A percentile compares a stretch with the other conserved stretches of the same genome.
These are phyloP conservation scores for Sordariomycetes sp. DNA, from an alignment of 2,329 filamentous ascomycete genomes.

Conservation along the genomic window DNA sequence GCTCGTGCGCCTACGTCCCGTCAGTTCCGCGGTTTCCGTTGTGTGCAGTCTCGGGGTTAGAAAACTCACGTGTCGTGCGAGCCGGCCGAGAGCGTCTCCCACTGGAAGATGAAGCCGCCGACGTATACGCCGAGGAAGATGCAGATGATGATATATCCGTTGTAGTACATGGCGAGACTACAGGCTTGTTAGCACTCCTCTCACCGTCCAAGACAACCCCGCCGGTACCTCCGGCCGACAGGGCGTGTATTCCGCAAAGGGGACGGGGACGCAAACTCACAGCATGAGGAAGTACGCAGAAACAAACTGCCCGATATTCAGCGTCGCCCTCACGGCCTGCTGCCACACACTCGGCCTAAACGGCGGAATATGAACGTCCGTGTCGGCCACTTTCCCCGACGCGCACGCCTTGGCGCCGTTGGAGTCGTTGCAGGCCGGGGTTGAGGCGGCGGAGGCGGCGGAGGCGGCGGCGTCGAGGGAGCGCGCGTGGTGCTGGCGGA, in stretches of 20 bases:
- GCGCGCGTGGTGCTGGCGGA: conserved; percentile 29
- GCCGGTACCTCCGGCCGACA: neutral
- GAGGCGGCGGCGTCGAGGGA: conserved; percentile 10
- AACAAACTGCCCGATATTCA: conserved; percentile 60
- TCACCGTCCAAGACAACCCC: neutral
- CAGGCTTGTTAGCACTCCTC: neutral
- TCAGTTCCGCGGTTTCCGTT: neutral
- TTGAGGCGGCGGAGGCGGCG: conserved; percentile 7
- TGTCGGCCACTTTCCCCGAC: neutral
- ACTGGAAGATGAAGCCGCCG: conserved; percentile 61
- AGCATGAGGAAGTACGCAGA: conserved; percentile 73
- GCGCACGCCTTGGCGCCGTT: conserved; percentile 10
- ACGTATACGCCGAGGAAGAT: conserved; percentile 67
- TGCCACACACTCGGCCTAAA: conserved; percentile 49
- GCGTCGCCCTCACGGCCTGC: conserved; percentile 49
- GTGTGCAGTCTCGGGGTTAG: neutral
- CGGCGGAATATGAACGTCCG: conserved; percentile 11
- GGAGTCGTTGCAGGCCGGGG: conserved; percentile 7
- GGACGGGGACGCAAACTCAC: conserved; percentile 13
- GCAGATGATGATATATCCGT: conserved; percentile 66
- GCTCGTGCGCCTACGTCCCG: conserved; percentile 12
- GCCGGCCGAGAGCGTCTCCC: conserved; percentile 35
- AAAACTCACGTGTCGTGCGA: conserved; percentile 12
- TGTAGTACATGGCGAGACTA: conserved; percentile 45
- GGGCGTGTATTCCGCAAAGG: too few relatives aligned